Base-by-base conservation (phyloP, 345 rosid genomes). In the Populus tremula region DNA sequence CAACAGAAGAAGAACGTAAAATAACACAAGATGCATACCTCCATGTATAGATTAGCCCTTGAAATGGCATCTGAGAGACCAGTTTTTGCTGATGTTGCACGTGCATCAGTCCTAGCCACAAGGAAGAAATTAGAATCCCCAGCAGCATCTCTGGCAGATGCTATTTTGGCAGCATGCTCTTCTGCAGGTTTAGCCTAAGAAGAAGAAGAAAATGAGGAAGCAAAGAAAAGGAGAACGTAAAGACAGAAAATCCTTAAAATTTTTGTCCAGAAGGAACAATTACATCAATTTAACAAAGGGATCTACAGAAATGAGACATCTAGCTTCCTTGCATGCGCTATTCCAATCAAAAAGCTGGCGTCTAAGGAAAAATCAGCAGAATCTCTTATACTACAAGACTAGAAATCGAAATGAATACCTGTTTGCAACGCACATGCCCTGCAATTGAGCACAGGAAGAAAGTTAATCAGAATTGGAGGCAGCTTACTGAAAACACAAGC, bases 361-460 rank as follows among this genome's bases (percentile, higher is more conserved):
- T 39, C 43, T 39, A 39, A 6, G 43, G 43, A 39, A 39, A 39
- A 39, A 39, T 39, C 43, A 39, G 43, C 43, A 39, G 43, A 39
- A 39, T 39, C 43, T 6, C 43, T 8, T 39, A 9, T 39, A 39
- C 62, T 27, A 67, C 69, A 59, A 11, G 75, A 65, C 9, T 29
- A 36, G 70, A 64, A 54, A 76, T 9, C 63, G n/a, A 65, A 80
- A 63, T 29, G 23, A 65, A 9, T 68, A 86, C 90, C 88, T 88
- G 85, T 77, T 90, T 90, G 5, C 91, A 90, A n/a, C 77, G 81
- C 91, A 88, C 87, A 79, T 85, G 88, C 43, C 91, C 87, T 88
- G 72, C 31, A 65, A 71, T 69, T 50, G 18, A 50, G 70, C 75
- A 67, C 45, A 79, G 12, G 62, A n/a, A 5, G 62, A 72, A 64